Conservation (phyloP, 2,329 filamentous ascomycete species). For the Fusarium penzigii region DNA sequence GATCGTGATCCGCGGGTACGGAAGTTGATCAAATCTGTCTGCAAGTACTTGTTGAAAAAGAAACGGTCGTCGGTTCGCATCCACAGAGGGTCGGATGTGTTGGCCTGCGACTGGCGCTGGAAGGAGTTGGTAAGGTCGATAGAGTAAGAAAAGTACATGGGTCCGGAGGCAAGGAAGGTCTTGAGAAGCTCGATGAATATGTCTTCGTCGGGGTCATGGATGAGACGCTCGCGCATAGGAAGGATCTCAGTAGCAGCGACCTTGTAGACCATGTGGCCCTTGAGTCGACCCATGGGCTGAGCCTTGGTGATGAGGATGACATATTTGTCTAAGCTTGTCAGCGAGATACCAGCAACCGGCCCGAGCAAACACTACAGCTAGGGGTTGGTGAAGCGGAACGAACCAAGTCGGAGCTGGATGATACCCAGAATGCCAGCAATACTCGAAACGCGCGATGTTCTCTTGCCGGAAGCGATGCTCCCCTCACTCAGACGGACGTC, state of each 20-base stretch:
- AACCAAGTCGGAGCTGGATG: slow-evolving; percentile 90
- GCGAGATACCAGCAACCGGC: slow-evolving; percentile 14
- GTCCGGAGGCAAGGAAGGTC: slow-evolving; percentile 75
- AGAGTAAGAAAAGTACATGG: slow-evolving; percentile 98
- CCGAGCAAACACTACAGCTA: slow-evolving; percentile 8
- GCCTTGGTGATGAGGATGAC: slow-evolving; percentile 95
- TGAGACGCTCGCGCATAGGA: slow-evolving; percentile 85
- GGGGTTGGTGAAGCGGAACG: slow-evolving; percentile 26
- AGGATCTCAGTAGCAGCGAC: slow-evolving; percentile 89
- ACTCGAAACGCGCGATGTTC: slow-evolving; percentile 75
- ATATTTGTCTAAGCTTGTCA: slow-evolving; percentile 72
- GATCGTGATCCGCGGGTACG: slow-evolving; percentile 64
- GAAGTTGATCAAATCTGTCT: slow-evolving; percentile 89
- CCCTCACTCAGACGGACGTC: slow-evolving; percentile 85
- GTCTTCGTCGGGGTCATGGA: slow-evolving; percentile 93
- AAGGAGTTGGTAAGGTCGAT: slow-evolving; percentile 96
- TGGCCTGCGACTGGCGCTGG: slow-evolving; percentile 82
- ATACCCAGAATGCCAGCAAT: slow-evolving; percentile 94
- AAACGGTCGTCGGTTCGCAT: slow-evolving; percentile 93
- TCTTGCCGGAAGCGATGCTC: slow-evolving; percentile 71
- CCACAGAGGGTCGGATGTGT: slow-evolving; percentile 78
- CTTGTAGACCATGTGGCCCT: slow-evolving; percentile 96
- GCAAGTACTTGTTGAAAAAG: slow-evolving; percentile 97
- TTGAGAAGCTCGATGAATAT: slow-evolving; percentile 83
- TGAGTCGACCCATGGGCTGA: slow-evolving; percentile 84